These are phyloP conservation scores for Candida smagusa DNA, from an alignment of 1,139 yeast species.

Conservation along the genomic window DNA sequence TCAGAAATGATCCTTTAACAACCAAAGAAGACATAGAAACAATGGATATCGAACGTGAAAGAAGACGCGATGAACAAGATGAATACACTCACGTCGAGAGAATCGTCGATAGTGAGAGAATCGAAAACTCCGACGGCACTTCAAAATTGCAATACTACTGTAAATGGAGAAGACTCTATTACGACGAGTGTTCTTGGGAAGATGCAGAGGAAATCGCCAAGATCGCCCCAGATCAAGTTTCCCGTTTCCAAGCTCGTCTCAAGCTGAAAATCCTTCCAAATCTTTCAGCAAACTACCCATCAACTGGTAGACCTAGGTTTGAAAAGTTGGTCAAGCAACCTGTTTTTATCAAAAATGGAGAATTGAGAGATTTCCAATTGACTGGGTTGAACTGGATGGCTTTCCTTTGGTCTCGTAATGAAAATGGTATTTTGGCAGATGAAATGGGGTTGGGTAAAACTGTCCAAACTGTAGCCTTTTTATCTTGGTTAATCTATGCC, in stretches of 20 bases:
- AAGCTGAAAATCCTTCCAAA: constrained; percentile 84
- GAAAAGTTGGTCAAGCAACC: constrained; percentile 89
- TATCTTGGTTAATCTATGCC: constrained; percentile 92
- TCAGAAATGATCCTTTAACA: constrained; percentile 73
- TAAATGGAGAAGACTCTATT: constrained; percentile 90
- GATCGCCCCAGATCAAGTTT: constrained; percentile 80
- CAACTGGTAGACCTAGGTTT: constrained; percentile 74
- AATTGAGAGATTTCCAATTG: constrained; percentile 91
- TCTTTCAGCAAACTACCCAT: constrained; percentile 72
- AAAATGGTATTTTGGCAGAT: constrained; percentile 96
- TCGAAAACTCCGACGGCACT: constrained; percentile 54
- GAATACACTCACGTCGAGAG: constrained; percentile 88
- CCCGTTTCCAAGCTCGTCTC: constrained; percentile 74
- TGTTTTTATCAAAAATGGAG: constrained; percentile 84
- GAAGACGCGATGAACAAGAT: constrained; percentile 76
- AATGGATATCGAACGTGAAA: constrained; percentile 86
- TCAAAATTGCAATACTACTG: constrained; percentile 77
- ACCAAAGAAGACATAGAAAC: constrained; percentile 90
- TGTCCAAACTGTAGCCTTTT: constrained; percentile 91
- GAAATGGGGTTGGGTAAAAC: constrained; percentile 99
- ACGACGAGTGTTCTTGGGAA: constrained; percentile 98
- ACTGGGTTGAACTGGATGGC: constrained; percentile 99
- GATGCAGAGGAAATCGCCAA: constrained; percentile 83
- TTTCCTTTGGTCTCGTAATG: constrained; percentile 94
- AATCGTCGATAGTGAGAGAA: constrained; percentile 82